Base-by-base conservation (phyloP, 2,329 filamentous ascomycete species). In the Cryphonectria carpinicola region DNA sequence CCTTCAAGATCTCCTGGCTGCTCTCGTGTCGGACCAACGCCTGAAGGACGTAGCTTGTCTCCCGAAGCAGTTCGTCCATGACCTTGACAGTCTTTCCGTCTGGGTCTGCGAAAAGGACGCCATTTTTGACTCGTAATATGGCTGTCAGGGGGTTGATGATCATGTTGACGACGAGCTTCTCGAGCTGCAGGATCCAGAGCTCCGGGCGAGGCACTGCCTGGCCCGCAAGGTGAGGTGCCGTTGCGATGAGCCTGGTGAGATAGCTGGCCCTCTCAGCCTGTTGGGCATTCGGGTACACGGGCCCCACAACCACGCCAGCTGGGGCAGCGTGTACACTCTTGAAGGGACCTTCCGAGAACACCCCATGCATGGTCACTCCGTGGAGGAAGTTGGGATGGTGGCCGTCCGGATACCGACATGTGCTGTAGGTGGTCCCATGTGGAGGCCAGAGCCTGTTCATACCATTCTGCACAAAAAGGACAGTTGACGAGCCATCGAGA, bases 391-490 rank as follows among this genome's bases (percentile, higher is more conserved):
- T 88, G 3, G 95, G 95, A 10, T 79, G 78, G 28, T 76, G 70
- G 14, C 74, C 76, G 22, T 69, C 65, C 1, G 78, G 74, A 68
- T 83, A 87, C 25, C 86, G 80, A 67, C 80, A 76, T 1, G 75
- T 73, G 49, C 79, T 78, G 76, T 88, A 88, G 1, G 77, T 71
- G 4, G 75, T 74, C 3, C 86, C 86, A 65, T 84, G 78, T 10
- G 87, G 87, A 35, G 86, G 86, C 87, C 87, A 89, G 22, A 88
- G 78, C 74, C 83, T 85, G 43, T 93, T 94, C 89, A 98, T 92
- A 63, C 95, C 95, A 76, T 97, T 97, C 76, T 98, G 95, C 35
- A 93, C 82, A 76, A 98, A 93, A 17, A 92, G 85, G n/a, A 98
- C 88, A 0, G 93, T 92, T n/a, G 90, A 93, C 4, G 85, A 80